Percentiles rank a stretch among this genome's conserved stretches.
Evolutionary conservation across 371 early-diverging fungal species (phyloP).

Genomic region (Actinomortierella wolfii): DNA sequence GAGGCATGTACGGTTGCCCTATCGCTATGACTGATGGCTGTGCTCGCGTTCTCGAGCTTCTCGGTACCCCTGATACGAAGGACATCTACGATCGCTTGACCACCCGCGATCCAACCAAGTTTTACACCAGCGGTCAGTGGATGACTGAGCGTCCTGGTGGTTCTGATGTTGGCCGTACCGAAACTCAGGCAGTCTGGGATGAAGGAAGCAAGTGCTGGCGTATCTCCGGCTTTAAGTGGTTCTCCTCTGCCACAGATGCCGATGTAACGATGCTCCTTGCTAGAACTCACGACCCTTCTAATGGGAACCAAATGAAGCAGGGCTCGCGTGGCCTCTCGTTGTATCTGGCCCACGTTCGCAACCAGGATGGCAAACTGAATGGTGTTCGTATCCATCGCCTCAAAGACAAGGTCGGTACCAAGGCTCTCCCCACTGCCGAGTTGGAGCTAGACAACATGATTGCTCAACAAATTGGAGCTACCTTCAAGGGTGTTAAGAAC

Average conservation of each 20-base stretch:
- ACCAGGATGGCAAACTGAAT: conserved; percentile 58
- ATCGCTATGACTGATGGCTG: conserved; percentile 78
- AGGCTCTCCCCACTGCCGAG: conserved; percentile 76
- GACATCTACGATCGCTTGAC: conserved; percentile 50
- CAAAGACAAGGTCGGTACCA: conserved; percentile 73
- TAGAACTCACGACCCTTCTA: conserved; percentile 53
- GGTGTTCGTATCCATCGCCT: conserved; percentile 66
- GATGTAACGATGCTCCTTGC: conserved; percentile 71
- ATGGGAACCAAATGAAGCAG: conserved; percentile 18
- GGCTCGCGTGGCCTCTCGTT: conserved; percentile 66
- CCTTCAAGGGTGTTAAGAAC: conserved; percentile 61
- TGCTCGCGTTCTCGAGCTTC: conserved; percentile 61
- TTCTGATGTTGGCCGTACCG: conserved; percentile 59
- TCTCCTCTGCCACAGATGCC: conserved; percentile 73
- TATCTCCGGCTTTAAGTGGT: conserved; percentile 77
- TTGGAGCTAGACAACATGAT: conserved; percentile 60
- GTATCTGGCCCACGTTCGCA: conserved; percentile 61
- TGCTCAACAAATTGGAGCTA: conserved; percentile 60
- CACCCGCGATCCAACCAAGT: conserved; percentile 58
- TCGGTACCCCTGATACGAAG: conserved; percentile 59
- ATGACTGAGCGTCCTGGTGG: conserved; percentile 81
- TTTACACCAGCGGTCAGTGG: conserved; percentile 76
- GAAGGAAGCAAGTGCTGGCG: conserved; percentile 52
- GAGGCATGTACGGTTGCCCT: conserved; percentile 67
- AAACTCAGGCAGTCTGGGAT: conserved; percentile 58